Conservation (phyloP, 805 yeast species). For the Saccharomycopsis lassenensis region DNA sequence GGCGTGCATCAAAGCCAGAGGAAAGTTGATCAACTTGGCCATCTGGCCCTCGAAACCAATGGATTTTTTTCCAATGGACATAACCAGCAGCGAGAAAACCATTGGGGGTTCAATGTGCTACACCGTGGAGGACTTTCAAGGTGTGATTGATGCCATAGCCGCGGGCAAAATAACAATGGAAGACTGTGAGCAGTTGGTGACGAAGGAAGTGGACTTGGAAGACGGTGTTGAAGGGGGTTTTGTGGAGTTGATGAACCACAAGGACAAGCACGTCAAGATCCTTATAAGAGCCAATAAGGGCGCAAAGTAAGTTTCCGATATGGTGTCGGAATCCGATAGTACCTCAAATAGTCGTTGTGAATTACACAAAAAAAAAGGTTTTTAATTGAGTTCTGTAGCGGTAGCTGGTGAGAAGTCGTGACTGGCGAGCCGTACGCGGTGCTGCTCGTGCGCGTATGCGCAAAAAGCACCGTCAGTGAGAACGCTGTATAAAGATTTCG, state of each 20-base stretch:
- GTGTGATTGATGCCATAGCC: slow-evolving; percentile 32
- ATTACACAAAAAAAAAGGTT: too few species aligned
- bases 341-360: too few species aligned
- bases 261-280: slow-evolving; percentile 36
- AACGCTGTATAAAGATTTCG: too few species aligned
- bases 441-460: too few species aligned
- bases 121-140: slow-evolving; percentile 32
- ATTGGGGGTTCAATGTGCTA: slow-evolving; percentile 37
- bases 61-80: slow-evolving; percentile 34
- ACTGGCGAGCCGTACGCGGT: too few species aligned
- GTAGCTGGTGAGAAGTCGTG: too few species aligned
- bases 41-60: slow-evolving; percentile 39
- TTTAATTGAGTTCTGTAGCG: too few species aligned
- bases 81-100: slow-evolving; percentile 32
- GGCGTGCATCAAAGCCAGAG: slow-evolving; percentile 31
- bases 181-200: slow-evolving; percentile 28
- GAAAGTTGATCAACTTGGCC: slow-evolving; percentile 37
- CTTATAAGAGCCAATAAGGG: too few species aligned
- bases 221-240: slow-evolving; percentile 34
- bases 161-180: slow-evolving; percentile 27
- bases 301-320: too few species aligned
- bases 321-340: too few species aligned
- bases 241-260: slow-evolving; percentile 30
- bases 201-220: slow-evolving; percentile 29
- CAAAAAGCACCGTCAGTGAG: too few species aligned